These are phyloP conservation scores for Termitomyces sp. DNA, from an alignment of 768 basidiomycete species.

Conservation along the genomic window DNA sequence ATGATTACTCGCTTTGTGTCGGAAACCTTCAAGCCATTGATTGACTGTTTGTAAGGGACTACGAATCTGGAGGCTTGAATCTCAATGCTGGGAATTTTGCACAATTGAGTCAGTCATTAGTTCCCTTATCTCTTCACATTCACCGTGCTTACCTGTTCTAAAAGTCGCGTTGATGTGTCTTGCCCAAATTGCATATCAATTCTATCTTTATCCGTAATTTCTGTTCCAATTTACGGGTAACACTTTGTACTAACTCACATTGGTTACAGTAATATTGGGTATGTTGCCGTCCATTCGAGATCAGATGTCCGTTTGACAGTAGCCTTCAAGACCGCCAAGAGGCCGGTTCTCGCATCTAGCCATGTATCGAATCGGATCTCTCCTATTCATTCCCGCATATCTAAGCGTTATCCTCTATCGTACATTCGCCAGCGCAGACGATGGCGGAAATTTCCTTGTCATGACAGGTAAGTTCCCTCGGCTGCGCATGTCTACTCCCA, in stretches of 20 bases:
- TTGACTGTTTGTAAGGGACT: slow-evolving; percentile 48
- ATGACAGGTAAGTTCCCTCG: slow-evolving; percentile 65
- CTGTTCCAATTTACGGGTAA: background rate
- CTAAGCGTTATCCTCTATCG: slow-evolving; percentile 75
- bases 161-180: slow-evolving; percentile 89
- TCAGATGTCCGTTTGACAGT: slow-evolving; percentile 4
- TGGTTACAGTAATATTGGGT: slow-evolving; percentile 62
- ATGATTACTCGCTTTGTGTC: background rate
- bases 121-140: background rate
- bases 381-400: slow-evolving; percentile 89
- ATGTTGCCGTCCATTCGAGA: slow-evolving; percentile 13
- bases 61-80: slow-evolving; percentile 84
- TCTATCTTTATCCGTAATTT: slow-evolving; percentile 83
- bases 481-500: slow-evolving; percentile 7
- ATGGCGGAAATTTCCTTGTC: slow-evolving; percentile 72
- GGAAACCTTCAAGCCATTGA: slow-evolving; percentile 2
- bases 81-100: slow-evolving; percentile 91
- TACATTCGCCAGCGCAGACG: slow-evolving; percentile 62
- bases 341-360: slow-evolving; percentile 80
- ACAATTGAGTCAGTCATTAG: slow-evolving; percentile 61
- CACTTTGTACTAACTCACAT: slow-evolving; percentile 1
- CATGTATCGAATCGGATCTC: slow-evolving; percentile 87
- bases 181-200: slow-evolving; percentile 91
- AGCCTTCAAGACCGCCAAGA: slow-evolving; percentile 61
- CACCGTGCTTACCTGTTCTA: slow-evolving; percentile 4